Evolutionary conservation across 208 protist genomes (phyloP), one percentile per base, ranked within the genome.

Genomic region (Lotmaria passim): DNA sequence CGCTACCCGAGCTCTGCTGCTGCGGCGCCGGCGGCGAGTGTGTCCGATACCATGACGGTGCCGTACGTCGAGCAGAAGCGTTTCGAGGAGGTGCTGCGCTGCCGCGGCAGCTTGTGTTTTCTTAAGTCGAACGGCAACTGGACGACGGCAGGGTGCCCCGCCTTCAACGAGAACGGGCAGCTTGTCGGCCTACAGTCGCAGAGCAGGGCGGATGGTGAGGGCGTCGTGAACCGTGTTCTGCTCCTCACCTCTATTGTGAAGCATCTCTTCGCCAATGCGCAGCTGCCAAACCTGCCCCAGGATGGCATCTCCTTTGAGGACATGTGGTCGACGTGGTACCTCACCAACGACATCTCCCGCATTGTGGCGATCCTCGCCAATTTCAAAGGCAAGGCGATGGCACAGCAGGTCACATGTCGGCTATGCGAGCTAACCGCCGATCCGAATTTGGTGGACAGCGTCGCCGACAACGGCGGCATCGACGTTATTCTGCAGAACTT

Each of bases 251-350:
- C 86, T 19, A 91, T 97, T 55, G 90, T 97, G 64, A 87, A 90
- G 72, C 93, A 97, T 55, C 79, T 96, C 21, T 97, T 97, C 65
- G 90, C 87, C 23, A 96, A 95, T 55, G 70, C 77, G 66, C 82
- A 95, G 79, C 81, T 97, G 44, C 34, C 62, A 7, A 62, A 69
- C n/a, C 80, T 97, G 36, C 69, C 88, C n/a, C 74, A 93, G 48
- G 44, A 85, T 1, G 50, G 47, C 36, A 33, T 79, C 24, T 78
- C 75, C 3, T 93, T 91, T 60, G 73, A 90, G 21, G 87, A 93
- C n/a, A 74, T 96, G 24, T 97, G 93, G 93, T 81, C 79, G 57
- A 96, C 91, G 31, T 97, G 93, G 91, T 93, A 90, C 68, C 47
- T 89, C 2, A 67, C 86, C 11, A 84, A 86, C 64, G 88, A 96